These are phyloP conservation scores for Hypericum perforatum DNA, from an alignment of 345 rosid genomes.

Conservation along the genomic window DNA sequence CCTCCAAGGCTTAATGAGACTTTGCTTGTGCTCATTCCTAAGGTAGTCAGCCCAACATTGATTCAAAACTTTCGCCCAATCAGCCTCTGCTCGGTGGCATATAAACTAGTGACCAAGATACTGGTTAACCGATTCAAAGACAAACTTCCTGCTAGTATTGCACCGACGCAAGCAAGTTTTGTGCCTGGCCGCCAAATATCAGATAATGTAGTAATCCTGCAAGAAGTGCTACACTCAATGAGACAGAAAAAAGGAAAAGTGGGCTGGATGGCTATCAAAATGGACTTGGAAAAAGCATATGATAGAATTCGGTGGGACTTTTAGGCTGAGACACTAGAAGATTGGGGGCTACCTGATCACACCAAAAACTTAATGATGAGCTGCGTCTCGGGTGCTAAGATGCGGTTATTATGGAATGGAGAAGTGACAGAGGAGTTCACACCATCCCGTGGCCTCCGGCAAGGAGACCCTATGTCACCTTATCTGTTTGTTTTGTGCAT, in stretches of 20 bases:
- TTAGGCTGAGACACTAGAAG: not conserved
- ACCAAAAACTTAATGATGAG: not conserved
- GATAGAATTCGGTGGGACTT: not conserved
- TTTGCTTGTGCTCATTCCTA: not conserved
- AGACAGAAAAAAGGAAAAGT: not conserved
- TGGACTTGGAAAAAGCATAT: not conserved
- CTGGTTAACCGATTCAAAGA: not conserved
- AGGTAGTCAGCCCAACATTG: not conserved
- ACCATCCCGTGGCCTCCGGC: no score
- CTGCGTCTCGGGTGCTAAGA: not conserved
- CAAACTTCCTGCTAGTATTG: not conserved
- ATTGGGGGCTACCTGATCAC: not conserved
- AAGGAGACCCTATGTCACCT: no score
- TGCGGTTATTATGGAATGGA: not conserved
- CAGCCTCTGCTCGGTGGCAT: not conserved
- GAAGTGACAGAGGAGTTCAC: no score
- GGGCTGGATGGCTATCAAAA: no score
- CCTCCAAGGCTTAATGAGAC: not conserved
- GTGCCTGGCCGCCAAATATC: not conserved
- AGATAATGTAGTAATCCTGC: not conserved
- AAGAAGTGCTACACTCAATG: not conserved
- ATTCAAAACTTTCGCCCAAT: not conserved
- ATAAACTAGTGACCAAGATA: not conserved
- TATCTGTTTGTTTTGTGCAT: not conserved
- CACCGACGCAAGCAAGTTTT: not conserved